Conservation (phyloP, 2,329 filamentous ascomycete species). For the Grosmannia huntii region DNA sequence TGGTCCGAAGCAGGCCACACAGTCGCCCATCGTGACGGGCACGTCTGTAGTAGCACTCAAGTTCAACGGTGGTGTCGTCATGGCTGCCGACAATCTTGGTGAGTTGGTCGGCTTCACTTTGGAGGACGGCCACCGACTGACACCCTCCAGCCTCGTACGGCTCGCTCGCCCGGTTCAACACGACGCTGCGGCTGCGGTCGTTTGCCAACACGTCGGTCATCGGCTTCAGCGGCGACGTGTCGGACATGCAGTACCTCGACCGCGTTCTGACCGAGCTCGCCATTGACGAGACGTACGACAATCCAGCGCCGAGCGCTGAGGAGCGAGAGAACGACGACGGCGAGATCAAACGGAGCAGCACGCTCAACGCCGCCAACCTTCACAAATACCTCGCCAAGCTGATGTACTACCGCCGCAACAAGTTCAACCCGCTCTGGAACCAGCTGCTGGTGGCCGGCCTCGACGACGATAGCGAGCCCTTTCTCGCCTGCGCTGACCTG, state of each 20-base stretch:
- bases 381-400: constrained; percentile 95
- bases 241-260: constrained; percentile 98
- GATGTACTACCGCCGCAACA: constrained; percentile 85
- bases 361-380: constrained; percentile 79
- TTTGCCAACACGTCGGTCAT: constrained; percentile 78
- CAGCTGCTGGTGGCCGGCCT: constrained; percentile 83
- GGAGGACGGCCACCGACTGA: background rate
- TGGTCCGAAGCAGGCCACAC: constrained; percentile 72
- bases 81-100: constrained; percentile 96
- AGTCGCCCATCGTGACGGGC: constrained; percentile 86
- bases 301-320: constrained; percentile 20
- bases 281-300: constrained; percentile 76
- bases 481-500: constrained; percentile 83
- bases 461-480: constrained; percentile 66
- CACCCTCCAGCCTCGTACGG: constrained; percentile 76
- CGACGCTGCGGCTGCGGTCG: constrained; percentile 85
- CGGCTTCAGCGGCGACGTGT: constrained; percentile 93
- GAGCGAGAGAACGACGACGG: constrained; percentile 28
- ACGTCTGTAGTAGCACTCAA: constrained; percentile 92
- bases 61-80: constrained; percentile 91
- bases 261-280: constrained; percentile 76
- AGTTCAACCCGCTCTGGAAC: constrained; percentile 98
- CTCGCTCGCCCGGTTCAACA: constrained; percentile 89
- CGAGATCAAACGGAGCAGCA: constrained; percentile 39
- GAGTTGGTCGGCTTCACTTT: constrained; percentile 20